Evolutionary conservation across 805 yeast genomes (phyloP).

Genomic region (Saccharomyces eubayanus): DNA sequence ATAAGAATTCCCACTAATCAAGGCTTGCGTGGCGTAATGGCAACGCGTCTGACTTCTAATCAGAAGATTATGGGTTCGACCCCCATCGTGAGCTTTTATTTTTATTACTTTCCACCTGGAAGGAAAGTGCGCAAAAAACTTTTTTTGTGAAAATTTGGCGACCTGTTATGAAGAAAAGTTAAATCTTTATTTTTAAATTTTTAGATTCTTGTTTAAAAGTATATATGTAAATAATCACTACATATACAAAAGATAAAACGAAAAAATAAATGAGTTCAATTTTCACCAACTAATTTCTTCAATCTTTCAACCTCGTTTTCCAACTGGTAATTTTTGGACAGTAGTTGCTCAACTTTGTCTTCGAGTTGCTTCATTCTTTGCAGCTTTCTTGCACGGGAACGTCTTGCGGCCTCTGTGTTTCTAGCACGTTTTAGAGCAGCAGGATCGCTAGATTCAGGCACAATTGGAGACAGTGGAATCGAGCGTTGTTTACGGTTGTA

Average conservation of each 20-base stretch:
- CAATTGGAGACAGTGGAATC: constrained; percentile 64
- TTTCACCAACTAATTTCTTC: constrained; percentile 36
- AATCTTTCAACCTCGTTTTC: constrained; percentile 58
- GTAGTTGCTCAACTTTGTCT: constrained; percentile 57
- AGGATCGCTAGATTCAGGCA: constrained; percentile 52
- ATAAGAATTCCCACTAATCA: not conserved
- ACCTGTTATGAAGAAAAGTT: too few species aligned
- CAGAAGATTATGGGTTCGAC: constrained; percentile 50
- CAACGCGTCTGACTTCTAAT: constrained; percentile 51
- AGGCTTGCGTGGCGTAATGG: constrained; percentile 42
- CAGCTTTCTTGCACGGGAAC: constrained; percentile 89
- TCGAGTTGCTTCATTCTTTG: constrained; percentile 81
- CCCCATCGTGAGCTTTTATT: constrained; percentile 43
- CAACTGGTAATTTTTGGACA: constrained; percentile 50
- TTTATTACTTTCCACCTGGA: too few species aligned
- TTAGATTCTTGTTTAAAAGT: not conserved
- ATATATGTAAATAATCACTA: not conserved
- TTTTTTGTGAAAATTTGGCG: too few species aligned
- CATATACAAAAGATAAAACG: not conserved
- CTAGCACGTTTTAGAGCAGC: constrained; percentile 81
- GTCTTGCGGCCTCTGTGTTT: constrained; percentile 92
- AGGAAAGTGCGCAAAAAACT: too few species aligned
- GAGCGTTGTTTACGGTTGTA: constrained; percentile 73
- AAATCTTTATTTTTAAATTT: too few species aligned
- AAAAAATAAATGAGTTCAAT: not conserved